These are phyloP conservation scores for Kluyveromyces sp. DNA, from an alignment of 1,139 yeast species.

Conservation along the genomic window DNA sequence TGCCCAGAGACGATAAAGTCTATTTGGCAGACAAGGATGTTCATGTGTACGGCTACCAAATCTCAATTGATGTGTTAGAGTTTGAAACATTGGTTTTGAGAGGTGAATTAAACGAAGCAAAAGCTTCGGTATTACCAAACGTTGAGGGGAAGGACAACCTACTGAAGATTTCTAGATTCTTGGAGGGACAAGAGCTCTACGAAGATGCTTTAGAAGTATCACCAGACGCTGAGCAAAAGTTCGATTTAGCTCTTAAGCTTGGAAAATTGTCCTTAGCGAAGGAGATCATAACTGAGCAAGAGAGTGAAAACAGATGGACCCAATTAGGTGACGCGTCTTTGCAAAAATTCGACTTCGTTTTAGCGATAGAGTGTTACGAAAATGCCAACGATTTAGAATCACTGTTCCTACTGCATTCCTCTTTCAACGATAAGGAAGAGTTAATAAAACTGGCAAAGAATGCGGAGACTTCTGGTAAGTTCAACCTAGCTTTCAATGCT, in stretches of 20 bases:
- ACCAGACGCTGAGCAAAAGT: constrained; percentile 78
- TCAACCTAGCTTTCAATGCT: constrained; percentile 87
- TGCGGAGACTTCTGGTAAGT: constrained; percentile 67
- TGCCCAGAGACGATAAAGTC: constrained; percentile 82
- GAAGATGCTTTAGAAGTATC: constrained; percentile 78
- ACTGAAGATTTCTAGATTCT: constrained; percentile 79
- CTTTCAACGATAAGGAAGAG: constrained; percentile 62
- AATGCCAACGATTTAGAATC: constrained; percentile 80
- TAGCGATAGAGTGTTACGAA: constrained; percentile 77
- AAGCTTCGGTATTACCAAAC: constrained; percentile 55
- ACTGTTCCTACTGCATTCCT: constrained; percentile 72
- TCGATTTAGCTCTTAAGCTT: constrained; percentile 70
- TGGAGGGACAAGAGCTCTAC: constrained; percentile 84
- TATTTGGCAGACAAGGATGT: constrained; percentile 88
- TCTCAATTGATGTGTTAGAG: constrained; percentile 81
- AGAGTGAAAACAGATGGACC: constrained; percentile 78
- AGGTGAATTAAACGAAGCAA: constrained; percentile 78
- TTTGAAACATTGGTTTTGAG: constrained; percentile 93
- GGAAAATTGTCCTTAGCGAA: constrained; percentile 67
- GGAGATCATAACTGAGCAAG: constrained; percentile 50
- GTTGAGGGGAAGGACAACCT: constrained; percentile 61
- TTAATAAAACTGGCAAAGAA: constrained; percentile 54
- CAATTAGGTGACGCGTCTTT: constrained; percentile 84
- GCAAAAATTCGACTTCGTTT: constrained; percentile 65
- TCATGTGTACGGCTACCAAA: constrained; percentile 71